phyloP scores from a whole-genome alignment of 2,329 filamentous ascomycete genomes.

The Magnaporthiopsis poae region DNA sequence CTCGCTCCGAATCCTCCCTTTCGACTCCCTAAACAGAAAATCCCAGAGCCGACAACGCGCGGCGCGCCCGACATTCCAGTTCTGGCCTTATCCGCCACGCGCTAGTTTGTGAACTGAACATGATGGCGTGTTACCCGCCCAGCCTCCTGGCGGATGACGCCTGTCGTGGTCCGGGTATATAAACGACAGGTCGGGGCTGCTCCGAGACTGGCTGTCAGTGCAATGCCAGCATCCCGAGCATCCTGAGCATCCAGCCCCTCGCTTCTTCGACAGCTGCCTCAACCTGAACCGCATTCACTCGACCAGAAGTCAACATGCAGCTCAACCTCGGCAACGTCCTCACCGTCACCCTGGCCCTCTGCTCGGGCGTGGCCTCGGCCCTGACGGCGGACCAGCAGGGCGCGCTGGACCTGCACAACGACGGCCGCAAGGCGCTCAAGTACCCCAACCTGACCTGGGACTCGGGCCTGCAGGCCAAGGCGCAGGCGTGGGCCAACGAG shows the following conservation, averaged over 20 bases:
- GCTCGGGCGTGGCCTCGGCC: no score
- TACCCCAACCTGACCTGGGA: not conserved
- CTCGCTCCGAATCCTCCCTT: not conserved
- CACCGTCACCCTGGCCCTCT: not conserved
- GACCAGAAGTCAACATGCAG: not conserved
- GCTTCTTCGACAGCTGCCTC: not conserved
- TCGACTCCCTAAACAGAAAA: not conserved
- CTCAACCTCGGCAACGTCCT: not conserved
- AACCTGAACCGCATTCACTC: not conserved
- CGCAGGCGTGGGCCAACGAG: not conserved
- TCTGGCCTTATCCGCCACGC: not conserved
- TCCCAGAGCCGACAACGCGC: no score
- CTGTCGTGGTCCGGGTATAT: not conserved
- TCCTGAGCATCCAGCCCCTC: not conserved
- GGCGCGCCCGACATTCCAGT: not conserved
- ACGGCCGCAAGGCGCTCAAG: not conserved
- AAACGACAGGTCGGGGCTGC: not conserved
- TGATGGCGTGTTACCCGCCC: no score
- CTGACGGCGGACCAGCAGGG: constrained; percentile 5
- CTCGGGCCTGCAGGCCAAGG: not conserved
- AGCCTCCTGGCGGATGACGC: no score
- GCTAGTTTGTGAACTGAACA: not conserved
- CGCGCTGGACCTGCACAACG: constrained; percentile 1
- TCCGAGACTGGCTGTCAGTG: not conserved
- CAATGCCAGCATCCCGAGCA: not conserved